Base-by-base conservation (phyloP, 306 rosid species). In the Vigna nakashimae region DNA sequence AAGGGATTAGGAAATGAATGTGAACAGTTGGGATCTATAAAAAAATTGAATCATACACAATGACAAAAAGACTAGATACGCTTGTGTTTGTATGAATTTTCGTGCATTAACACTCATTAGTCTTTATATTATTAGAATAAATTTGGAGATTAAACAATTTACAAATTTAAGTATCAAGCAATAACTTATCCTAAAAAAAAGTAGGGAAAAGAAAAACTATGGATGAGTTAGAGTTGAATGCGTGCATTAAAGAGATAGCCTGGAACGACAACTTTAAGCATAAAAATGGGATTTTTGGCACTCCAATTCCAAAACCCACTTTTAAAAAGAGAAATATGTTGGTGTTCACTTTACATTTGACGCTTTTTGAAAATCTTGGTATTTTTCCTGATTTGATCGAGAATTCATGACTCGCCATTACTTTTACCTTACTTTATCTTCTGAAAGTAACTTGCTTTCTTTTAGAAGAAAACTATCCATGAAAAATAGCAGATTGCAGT, bases 251-350 rank as follows among this genome's bases (percentile, higher is more conserved):
- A n/a, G 46, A 71, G 82, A 70, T 55, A 75, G 32, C 38, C 76
- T 65, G 58, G 20, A 15, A 32, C 36, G 51, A 71, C 80, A 80
- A 72, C 80, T 80, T 82, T 76, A 82, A 67, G 68, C 77, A 50
- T 69, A 79, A 79, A 64, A 22, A 13, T 77, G 55, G 79, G 68
- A 71, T 49, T 45, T 83, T 82, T 75, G 26, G 55, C 74, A 59
- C 75, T 85, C 71, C 67, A 82, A 76, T 86, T 74, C 86, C 82
- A 79, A 71, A 87, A 84, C 34, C 52, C 52, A 74, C 87, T 82
- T 86, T 88, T 81, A 17, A 73, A 86, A 69, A 88, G 78, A 83
- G 76, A 73, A 52, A 65, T 26, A 65, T 55, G 75, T 18, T 55
- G 75, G 16, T 43, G 66, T 74, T 64, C 80, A 50, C 87, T 88